Base-by-base conservation (phyloP, 177 flowering plant species). In the Telopea speciosissima region DNA sequence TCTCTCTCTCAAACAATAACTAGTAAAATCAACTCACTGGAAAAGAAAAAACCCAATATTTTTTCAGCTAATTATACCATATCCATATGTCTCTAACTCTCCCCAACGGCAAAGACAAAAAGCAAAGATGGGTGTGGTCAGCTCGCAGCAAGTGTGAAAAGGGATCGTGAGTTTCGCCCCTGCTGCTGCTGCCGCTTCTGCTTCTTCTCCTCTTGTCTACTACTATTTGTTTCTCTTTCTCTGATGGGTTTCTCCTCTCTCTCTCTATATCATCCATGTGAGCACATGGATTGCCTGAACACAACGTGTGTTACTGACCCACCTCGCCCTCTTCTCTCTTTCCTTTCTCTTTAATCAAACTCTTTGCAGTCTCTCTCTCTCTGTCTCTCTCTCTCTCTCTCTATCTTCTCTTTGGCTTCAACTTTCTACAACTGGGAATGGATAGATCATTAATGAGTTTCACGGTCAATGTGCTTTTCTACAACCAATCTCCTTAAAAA, bases 201-300 rank as follows among this genome's bases (percentile, higher is more conserved):
- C 17, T 44, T 40, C 12, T 61, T 52, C 65, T 23, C 12, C 56
- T 21, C 44, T n/a, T 14, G 60, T 49, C 44, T 44, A 36, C 61
- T 14, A 44, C 26, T 33, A 28, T 69, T 19, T 36, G 66, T 31
- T 65, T 52, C 28, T 14, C 17, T 22, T n/a, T 36, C 40, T 36
- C 40, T 36, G 31, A 28, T 28, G 40, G 40, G 9, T 36, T 66
- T 13, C 13, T 42, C 58, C 24, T 60, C 31, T 31, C 19, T 71
- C 40, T 67, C 63, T 67, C 44, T 62, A 70, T 67, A 66, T 71
- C 73, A 72, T 77, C 76, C 85, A 81, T 81, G 85, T 81, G 85
- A 76, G 84, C 87, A 83, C 87, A 85, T 85, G 87, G 84, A 79
- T 78, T 81, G 81, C 79, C 84, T 73, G 80, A 78, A 74, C 62